Evolutionary conservation across 768 basidiomycete species (phyloP).

Genomic region (Suillus spraguei): DNA sequence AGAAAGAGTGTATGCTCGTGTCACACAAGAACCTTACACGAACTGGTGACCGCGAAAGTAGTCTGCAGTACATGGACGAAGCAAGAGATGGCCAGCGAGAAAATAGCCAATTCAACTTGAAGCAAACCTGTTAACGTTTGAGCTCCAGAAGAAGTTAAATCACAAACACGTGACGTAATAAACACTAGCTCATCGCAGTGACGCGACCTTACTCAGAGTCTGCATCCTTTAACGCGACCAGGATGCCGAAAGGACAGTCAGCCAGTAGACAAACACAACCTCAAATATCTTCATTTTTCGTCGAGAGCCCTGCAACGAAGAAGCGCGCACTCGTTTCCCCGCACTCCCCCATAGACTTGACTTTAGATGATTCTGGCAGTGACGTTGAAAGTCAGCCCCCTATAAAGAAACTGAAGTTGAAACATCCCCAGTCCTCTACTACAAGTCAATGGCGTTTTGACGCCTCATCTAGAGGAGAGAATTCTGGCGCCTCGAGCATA

Average conservation of each 20-base stretch:
- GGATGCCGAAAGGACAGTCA: background rate
- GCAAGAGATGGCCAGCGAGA: background rate
- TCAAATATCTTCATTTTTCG: conserved; percentile 16
- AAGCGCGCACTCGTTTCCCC: conserved; percentile 31
- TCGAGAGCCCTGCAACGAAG: conserved; percentile 11
- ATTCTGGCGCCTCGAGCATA: conserved; percentile 34
- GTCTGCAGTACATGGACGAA: background rate
- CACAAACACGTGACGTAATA: conserved; percentile 26
- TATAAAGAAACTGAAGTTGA: conserved; percentile 33
- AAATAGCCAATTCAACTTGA: background rate
- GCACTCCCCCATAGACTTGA: conserved; percentile 53
- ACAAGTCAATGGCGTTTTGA: conserved; percentile 51
- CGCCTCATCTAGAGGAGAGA: conserved; percentile 2
- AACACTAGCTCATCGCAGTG: conserved; percentile 19
- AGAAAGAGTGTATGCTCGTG: background rate
- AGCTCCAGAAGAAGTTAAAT: conserved; percentile 7
- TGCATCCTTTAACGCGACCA: background rate
- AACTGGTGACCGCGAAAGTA: conserved; percentile 1
- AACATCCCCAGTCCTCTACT: conserved; percentile 19
- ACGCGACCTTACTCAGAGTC: conserved; percentile 20
- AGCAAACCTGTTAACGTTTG: background rate
- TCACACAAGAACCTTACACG: background rate
- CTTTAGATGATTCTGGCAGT: conserved; percentile 37
- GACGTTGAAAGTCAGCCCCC: conserved; percentile 28
- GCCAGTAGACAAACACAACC: conserved; percentile 5